Conservation (phyloP, 2,329 filamentous ascomycete species). For the Trichoderma afroharzianum region DNA sequence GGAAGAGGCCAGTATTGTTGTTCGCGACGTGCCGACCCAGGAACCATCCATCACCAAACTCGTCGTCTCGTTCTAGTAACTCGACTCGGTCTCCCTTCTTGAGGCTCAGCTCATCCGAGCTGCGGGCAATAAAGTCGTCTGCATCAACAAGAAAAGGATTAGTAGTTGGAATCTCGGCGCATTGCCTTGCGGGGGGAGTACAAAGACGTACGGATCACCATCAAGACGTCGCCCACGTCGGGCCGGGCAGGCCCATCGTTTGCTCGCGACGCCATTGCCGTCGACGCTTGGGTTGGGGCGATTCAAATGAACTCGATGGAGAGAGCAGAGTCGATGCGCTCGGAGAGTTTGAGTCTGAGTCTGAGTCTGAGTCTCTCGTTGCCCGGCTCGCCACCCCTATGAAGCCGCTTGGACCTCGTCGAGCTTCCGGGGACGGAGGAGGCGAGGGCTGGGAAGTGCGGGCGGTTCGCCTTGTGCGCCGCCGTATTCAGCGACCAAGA, state of each 20-base stretch:
- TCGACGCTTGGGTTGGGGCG: neutral
- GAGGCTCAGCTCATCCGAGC: slow-evolving; percentile 87
- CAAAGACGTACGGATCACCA: slow-evolving; percentile 64
- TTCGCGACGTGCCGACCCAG: slow-evolving; percentile 70
- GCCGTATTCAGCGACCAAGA: slow-evolving; percentile 1
- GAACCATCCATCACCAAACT: slow-evolving; percentile 87
- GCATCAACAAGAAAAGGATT: slow-evolving; percentile 7
- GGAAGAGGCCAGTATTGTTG: slow-evolving; percentile 73
- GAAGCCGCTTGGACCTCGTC: slow-evolving; percentile 4
- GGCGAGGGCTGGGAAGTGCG: neutral
- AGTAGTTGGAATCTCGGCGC: slow-evolving; percentile 18
- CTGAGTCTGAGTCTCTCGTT: neutral
- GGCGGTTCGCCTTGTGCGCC: slow-evolving; percentile 4
- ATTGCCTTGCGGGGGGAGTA: neutral
- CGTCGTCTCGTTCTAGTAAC: slow-evolving; percentile 79
- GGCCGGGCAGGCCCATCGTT: slow-evolving; percentile 43
- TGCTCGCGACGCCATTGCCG: slow-evolving; percentile 38
- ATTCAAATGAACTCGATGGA: neutral
- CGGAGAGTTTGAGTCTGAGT: neutral
- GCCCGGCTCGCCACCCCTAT: slow-evolving; percentile 4
- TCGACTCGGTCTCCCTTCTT: slow-evolving; percentile 81
- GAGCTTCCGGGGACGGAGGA: neutral
- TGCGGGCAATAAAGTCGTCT: slow-evolving; percentile 92
- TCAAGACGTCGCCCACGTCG: slow-evolving; percentile 62
- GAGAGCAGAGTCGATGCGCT: neutral